Base-by-base conservation (phyloP, 495 filamentous ascomycete species). In the Penicillium waksmanii region DNA sequence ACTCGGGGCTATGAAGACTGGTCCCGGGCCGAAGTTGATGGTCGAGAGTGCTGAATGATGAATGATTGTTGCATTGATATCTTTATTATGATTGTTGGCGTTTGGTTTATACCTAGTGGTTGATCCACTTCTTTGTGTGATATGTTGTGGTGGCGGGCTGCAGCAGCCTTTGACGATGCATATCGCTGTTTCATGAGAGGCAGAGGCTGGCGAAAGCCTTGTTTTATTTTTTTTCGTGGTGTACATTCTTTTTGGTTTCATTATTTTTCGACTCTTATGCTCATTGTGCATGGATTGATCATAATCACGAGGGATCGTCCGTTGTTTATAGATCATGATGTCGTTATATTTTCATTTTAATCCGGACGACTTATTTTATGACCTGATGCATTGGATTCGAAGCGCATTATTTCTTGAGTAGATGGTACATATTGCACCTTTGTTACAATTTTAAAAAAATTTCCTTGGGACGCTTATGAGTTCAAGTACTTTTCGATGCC, bases 1-100 rank as follows among this genome's bases (percentile, higher is more conserved):
- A 68, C 67, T 93, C 36, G 80, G 84, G 17, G 73, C 75, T 21
- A 86, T 89, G 61, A 76, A 81, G 25, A 54, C 73, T 21, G 49
- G 62, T 15, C 48, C 71, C 17, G 42, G 33, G 13, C 42, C 54
- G 13, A 61, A 57, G 43, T 63, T 67, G 35, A 65, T 67, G 15
- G 56, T 72, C 6, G 76, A 79, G 25, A 66, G 66, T 55, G 51
- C 54, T 17, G 66, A 67, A 48, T 72, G 15, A 35, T 58, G 36
- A 38, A 69, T 53, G 53, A 68, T 36, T 47, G 19, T 7, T 48
- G 18, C 23, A 9, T 15, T 48, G 15, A 17, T 38, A 1, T 38
- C 36, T 38, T 11, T 38, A 1, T 13, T 38, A n/a, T 38, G 47
- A 38, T 50, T 6, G 51, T 23, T 36, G 42, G 15, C 17, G 15